Conservation (phyloP, 768 basidiomycete species). For the Tricholoma saponaceum region DNA sequence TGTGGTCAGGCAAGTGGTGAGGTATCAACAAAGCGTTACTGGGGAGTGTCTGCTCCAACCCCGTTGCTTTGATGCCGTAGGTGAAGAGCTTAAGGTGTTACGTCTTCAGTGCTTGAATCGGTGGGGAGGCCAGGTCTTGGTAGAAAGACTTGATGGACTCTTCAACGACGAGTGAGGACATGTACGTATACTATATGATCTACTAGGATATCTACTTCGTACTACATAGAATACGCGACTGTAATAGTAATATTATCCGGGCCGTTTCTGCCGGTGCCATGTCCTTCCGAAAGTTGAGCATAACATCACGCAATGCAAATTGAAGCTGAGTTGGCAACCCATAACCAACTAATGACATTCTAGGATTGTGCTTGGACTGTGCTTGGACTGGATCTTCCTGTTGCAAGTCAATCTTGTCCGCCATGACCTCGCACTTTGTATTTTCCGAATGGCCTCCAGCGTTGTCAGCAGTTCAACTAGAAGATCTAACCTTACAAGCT, state of each 20-base stretch:
- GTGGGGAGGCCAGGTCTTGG: conserved; percentile 9
- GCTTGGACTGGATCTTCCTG: too few species aligned
- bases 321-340: too few species aligned
- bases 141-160: conserved; percentile 11
- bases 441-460: conserved; percentile 74
- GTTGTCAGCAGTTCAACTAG: conserved; percentile 53
- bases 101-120: conserved; percentile 9
- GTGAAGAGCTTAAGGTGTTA: not conserved
- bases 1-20: conserved; percentile 48
- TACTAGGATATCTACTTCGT: too few species aligned
- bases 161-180: conserved; percentile 2
- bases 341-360: too few species aligned
- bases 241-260: not conserved
- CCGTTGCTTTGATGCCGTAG: conserved; percentile 8
- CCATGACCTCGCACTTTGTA: conserved; percentile 32
- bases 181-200: too few species aligned
- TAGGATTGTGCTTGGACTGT: too few species aligned
- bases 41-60: conserved; percentile 10
- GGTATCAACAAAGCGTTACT: conserved; percentile 36
- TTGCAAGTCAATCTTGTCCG: not conserved
- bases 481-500: conserved; percentile 57
- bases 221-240: not conserved
- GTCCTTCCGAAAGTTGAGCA: too few species aligned
- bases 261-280: too few species aligned
- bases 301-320: too few species aligned